Evolutionary conservation across 106 monocot species (phyloP), one percentile per base, ranked within the genome.

Genomic region (Cymbidium sinense): DNA sequence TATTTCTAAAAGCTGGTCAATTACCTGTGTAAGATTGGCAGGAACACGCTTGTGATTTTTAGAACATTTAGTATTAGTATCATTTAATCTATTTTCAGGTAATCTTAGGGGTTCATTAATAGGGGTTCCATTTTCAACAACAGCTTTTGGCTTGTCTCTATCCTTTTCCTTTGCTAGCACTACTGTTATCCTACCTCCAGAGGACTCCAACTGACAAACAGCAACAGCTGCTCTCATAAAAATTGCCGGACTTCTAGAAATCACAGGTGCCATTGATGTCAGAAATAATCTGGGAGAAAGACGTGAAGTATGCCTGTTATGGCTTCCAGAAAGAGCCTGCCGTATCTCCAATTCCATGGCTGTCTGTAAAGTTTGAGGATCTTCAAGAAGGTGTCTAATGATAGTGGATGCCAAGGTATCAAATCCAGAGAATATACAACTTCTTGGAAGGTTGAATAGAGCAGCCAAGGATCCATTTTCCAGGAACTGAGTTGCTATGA

Each of bases 281-380:
- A 93, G 74, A 81, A 93, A 93, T 29, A 74, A 55, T 43, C 81
- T 77, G 15, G 90, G 78, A 7, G 84, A 78, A 84, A 84, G 77
- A 35, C 90, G 82, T 34, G 84, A 81, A 77, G 82, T 81, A 83
- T 88, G 81, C 29, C 89, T 75, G 35, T 55, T 82, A 76, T 83
- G 84, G 47, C 70, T 64, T 12, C 89, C 87, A 69, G 55, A 70
- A 47, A 93, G 81, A 34, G 83, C 77, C 54, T 93, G 93, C 50
- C 81, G 80, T 76, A 93, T 93, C 88, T 93, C 93, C 73, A 84
- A 76, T 75, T 93, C 93, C 90, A 93, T 90, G 23, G 93, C 93
- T 75, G 86, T 84, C 81, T 93, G 93, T 10, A 93, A 81, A 55
- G 93, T 93, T 64, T 93, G 93, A 31, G 93, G 86, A 77, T 93